These are phyloP conservation scores for Raffaelea ambrosiae DNA, from an alignment of 2,329 filamentous ascomycete genomes.

Conservation along the genomic window DNA sequence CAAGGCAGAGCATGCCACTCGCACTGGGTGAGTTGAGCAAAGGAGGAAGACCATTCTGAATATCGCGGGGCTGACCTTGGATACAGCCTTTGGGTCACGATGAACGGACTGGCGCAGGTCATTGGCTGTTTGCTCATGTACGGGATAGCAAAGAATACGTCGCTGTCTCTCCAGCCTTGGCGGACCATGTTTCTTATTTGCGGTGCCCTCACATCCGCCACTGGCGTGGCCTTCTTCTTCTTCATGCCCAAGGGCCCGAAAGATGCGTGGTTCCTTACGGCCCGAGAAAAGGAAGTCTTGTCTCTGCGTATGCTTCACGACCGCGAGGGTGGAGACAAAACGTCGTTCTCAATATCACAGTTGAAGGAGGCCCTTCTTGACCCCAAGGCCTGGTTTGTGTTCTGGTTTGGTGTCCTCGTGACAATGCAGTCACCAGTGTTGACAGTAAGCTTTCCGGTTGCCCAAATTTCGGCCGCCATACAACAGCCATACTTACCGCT, in stretches of 20 bases:
- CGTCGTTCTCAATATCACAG: slow-evolving; percentile 32
- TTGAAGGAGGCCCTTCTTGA: slow-evolving; percentile 34
- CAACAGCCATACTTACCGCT: too few relatives aligned
- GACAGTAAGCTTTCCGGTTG: not conserved
- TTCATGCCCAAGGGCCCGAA: slow-evolving; percentile 36
- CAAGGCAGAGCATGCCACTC: slow-evolving; percentile 25
- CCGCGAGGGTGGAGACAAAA: slow-evolving; percentile 26
- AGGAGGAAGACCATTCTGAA: too few relatives aligned
- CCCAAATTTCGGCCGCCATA: not conserved
- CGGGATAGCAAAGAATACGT: slow-evolving; percentile 34
- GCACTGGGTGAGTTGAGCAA: slow-evolving; percentile 20
- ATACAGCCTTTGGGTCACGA: slow-evolving; percentile 30
- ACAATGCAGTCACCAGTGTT: slow-evolving; percentile 31
- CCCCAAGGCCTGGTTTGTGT: slow-evolving; percentile 33
- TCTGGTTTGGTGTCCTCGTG: slow-evolving; percentile 35
- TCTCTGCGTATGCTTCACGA: slow-evolving; percentile 23
- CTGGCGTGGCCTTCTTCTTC: slow-evolving; percentile 35
- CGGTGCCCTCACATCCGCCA: slow-evolving; percentile 33
- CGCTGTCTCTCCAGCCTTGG: slow-evolving; percentile 33
- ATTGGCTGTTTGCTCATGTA: slow-evolving; percentile 40
- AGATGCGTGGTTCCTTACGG: slow-evolving; percentile 39
- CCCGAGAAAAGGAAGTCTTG: slow-evolving; percentile 31
- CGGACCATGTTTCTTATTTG: slow-evolving; percentile 39
- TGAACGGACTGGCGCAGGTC: slow-evolving; percentile 37
- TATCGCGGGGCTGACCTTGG: too few relatives aligned